Conservation (phyloP, 345 rosid genomes). For the Hypericum perforatum region DNA sequence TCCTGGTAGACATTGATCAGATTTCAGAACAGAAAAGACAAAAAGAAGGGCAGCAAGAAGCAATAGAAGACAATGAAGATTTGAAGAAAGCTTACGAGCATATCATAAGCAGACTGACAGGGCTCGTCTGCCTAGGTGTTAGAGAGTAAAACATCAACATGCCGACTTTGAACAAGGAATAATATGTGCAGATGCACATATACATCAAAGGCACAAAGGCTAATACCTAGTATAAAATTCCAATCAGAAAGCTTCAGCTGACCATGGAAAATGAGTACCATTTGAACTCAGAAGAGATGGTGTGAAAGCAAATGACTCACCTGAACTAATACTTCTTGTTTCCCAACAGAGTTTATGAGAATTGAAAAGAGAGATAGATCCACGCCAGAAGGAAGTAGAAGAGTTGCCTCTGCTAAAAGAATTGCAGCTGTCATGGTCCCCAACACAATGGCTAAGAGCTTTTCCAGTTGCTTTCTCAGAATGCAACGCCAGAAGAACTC, state of each 20-base stretch:
- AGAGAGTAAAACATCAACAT: conserved; percentile 98
- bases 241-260: conserved; percentile 10
- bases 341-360: conserved; percentile 67
- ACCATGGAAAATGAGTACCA: conserved; percentile 1
- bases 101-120: conserved; percentile 96
- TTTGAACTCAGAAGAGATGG: neutral
- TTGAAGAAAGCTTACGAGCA: conserved; percentile 70
- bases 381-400: conserved; percentile 52
- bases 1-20: conserved; percentile 35
- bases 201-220: conserved; percentile 93
- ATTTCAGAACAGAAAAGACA: neutral
- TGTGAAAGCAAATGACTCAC: conserved; percentile 18
- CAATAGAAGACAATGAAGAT: neutral
- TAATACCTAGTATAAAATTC: conserved; percentile 41
- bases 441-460: conserved; percentile 56
- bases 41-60: neutral
- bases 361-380: conserved; percentile 90
- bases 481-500: conserved; percentile 91
- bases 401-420: conserved; percentile 96
- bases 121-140: conserved; percentile 91
- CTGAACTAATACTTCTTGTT: conserved; percentile 68
- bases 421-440: conserved; percentile 88
- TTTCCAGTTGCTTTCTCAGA: conserved; percentile 49
- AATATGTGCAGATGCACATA: conserved; percentile 96
- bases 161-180: conserved; percentile 88